Conservation (phyloP, 2,329 filamentous ascomycete genomes). For the Hirsutella minnesotensis region DNA sequence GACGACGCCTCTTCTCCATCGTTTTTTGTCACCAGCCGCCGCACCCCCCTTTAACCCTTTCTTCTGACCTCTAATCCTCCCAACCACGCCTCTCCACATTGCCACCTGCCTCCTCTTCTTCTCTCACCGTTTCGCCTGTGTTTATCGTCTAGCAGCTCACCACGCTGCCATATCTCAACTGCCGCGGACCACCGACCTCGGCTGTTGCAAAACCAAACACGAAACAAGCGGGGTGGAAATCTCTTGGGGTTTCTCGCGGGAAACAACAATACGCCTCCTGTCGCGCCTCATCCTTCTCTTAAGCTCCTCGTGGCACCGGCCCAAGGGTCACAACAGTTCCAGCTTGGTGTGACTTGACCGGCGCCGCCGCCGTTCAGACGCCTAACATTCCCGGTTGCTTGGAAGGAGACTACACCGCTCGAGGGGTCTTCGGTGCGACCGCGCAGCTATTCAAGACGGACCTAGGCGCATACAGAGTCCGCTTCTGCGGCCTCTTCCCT, state of each 20-base stretch:
- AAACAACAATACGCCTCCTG: no score
- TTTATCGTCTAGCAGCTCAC: no score
- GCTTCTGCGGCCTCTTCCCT: neutral
- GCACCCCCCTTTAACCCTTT: neutral
- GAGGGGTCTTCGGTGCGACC: neutral
- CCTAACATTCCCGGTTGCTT: neutral
- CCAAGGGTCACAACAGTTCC: neutral
- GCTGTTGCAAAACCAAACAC: neutral
- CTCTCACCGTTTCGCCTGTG: no score
- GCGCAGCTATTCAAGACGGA: neutral
- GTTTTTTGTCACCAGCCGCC: neutral
- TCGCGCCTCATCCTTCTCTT: no score
- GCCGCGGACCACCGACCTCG: no score
- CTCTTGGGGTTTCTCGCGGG: no score
- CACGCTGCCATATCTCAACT: no score
- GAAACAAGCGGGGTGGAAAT: no score
- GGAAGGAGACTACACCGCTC: neutral
- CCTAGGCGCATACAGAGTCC: neutral
- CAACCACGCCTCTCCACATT: neutral
- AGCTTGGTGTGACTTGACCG: conserved; percentile 1
- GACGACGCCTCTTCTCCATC: neutral
- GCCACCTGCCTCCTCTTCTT: no score
- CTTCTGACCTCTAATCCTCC: neutral
- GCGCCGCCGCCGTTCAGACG: neutral
- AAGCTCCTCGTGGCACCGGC: neutral